phyloP scores from a whole-genome alignment of 805 yeast genomes.

The Sugiyamaella valdiviana region DNA sequence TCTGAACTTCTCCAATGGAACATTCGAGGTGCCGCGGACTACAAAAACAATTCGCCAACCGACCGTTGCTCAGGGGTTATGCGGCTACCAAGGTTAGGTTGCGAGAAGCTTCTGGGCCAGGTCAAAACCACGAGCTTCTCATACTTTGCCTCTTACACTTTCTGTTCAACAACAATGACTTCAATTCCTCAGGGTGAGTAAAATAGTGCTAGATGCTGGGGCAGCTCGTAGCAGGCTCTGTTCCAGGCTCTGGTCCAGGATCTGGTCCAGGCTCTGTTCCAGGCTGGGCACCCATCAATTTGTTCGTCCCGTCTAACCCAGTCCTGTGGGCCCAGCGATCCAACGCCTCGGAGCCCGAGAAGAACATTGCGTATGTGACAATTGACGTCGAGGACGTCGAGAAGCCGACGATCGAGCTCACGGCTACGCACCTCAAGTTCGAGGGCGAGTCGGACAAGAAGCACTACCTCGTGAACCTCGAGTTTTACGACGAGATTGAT shows the following conservation, averaged over 20 bases:
- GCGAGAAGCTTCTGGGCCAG: conserved; percentile 1
- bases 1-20: too few species aligned
- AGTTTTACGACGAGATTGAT: conserved; percentile 71
- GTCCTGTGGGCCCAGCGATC: conserved; percentile 95
- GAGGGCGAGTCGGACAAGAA: conserved; percentile 42
- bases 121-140: not conserved
- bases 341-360: conserved; percentile 58
- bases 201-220: not conserved
- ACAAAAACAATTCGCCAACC: too few species aligned
- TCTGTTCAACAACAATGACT: not conserved
- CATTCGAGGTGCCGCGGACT: too few species aligned
- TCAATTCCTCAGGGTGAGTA: conserved; percentile 5
- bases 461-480: conserved; percentile 58
- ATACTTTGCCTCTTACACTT: not conserved
- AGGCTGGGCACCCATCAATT: not conserved
- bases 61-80: not conserved
- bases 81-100: not conserved
- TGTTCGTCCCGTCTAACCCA: not conserved
- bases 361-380: conserved; percentile 71
- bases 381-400: conserved; percentile 66
- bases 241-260: too few species aligned
- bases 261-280: too few species aligned
- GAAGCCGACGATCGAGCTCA: conserved; percentile 55
- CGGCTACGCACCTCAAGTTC: conserved; percentile 49
- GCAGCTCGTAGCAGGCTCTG: too few species aligned